Evolutionary conservation across 441 rosid species (phyloP), one percentile per base, ranked within the genome.

Genomic region (Pelargonium cotyledonis): DNA sequence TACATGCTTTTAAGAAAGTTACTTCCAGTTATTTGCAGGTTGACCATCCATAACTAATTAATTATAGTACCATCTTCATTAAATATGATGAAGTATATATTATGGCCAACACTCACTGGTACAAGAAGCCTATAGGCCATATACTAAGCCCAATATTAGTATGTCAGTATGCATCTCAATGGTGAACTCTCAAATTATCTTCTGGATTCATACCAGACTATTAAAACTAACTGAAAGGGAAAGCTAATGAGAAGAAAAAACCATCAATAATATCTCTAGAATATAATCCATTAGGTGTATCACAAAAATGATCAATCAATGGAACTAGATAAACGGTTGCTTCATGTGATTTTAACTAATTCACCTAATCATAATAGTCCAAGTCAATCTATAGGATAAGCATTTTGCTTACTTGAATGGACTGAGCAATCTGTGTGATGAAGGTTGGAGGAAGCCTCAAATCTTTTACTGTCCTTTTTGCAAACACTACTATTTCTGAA

Each of bases 361-460:
- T 9, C 10, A 53, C 31, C 12, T 38, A 40, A 8, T 3, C 66
- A 63, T 11, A 26, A 10, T 6, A 51, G 44, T 11, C 19, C 41
- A 68, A 53, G 44, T 14, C 63, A 68, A 49, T 41, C 0, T 29
- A n/a, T 18, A 49, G 15, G 51, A 38, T 26, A 51, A 23, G n/a
- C 5, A 53, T 7, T 47, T 65, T 49, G 60, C 74, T 63, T 62
- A 85, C 97, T 88, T 91, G 97, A 80, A 93, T 89, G 74, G 97
- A 93, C 69, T 89, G 96, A 57, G 87, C 86, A 58, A 93, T 89
- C 78, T 88, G 98, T 61, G 85, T 82, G 49, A 82, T 73, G 70
- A 91, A 93, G n/a, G 89, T 85, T 55, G 88, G 87, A 15, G 97
- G 93, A 55, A 91, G 92, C 83, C 89, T 89, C 86, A 93, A 83